Evolutionary conservation across 441 rosid species (phyloP), one percentile per base, ranked within the genome.

Genomic region (Gossypium davidsonii): DNA sequence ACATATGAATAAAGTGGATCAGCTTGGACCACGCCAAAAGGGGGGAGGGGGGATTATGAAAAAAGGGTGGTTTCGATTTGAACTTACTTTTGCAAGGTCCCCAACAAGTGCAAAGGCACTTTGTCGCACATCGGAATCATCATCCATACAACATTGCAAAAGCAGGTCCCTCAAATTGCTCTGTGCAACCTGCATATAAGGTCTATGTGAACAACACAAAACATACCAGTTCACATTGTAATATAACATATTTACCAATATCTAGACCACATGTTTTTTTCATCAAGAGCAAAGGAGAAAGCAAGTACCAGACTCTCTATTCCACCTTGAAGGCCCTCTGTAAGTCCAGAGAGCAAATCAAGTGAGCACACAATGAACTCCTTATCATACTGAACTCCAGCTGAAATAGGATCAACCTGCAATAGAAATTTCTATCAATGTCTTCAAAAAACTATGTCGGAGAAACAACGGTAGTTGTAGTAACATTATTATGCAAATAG

Each of bases 101-200:
- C 99, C 99, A 74, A 96, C 85, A 57, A 96, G 94, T 17, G 99
- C 99, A 88, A 96, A 96, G 62, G 98, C 97, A 83, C 99, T 96
- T 84, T 96, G 99, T 67, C 97, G 88, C 74, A 96, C 84, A 84
- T 96, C 97, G 73, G 81, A 61, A 75, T 89, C 91, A 76, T 93
- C 97, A 83, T 96, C 98, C 87, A 81, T 83, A 81, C 99, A 96
- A 82, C 97, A 91, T 58, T 87, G 90, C 79, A 96, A 84, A 82
- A 96, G 98, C 76, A 90, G 75, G 64, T 96, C 99, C 83, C 91
- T 85, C 73, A 96, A 87, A 80, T 76, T 85, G 82, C 97, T 91
- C 83, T 87, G 88, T 34, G 93, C 83, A 77, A 93, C 91, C 99
- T 96, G 87, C 70, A 78, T 72, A 62, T 64, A 49, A 59, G 18